phyloP scores from a whole-genome alignment of 345 rosid species.

The Populus alba region DNA sequence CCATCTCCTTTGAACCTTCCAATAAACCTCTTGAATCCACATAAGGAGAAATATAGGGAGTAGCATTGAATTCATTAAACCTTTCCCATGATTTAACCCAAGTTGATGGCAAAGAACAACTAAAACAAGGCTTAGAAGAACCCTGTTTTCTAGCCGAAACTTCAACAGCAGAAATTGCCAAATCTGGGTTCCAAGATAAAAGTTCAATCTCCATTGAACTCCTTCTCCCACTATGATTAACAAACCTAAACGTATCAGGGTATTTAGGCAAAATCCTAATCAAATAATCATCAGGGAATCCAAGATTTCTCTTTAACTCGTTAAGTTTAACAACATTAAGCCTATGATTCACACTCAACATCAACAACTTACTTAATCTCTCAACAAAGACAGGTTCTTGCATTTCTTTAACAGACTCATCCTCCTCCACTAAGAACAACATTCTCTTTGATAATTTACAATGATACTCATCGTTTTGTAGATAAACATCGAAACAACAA shows the following conservation, averaged over 20 bases:
- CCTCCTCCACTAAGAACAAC: constrained; percentile 76
- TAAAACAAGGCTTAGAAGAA: constrained; percentile 51
- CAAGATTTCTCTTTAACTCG: constrained; percentile 68
- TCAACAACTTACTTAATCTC: constrained; percentile 67
- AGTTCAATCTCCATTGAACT: constrained; percentile 94
- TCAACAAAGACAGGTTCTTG: constrained; percentile 59
- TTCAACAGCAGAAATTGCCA: constrained; percentile 74
- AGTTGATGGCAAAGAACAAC: constrained; percentile 62
- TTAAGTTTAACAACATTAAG: constrained; percentile 71
- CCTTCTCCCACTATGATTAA: constrained; percentile 72
- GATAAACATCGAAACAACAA: constrained; percentile 72
- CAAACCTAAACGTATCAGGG: constrained; percentile 52
- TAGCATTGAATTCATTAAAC: constrained; percentile 64
- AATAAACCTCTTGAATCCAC: constrained; percentile 31
- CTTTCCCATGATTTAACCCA: constrained; percentile 79
- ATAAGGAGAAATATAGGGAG: constrained; percentile 79
- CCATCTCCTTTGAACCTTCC: constrained; percentile 68
- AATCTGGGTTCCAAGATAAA: constrained; percentile 60
- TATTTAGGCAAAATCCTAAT: constrained; percentile 69
- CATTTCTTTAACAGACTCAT: constrained; percentile 58
- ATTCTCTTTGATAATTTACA: constrained; percentile 66
- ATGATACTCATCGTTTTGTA: constrained; percentile 57
- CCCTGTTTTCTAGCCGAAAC: constrained; percentile 48
- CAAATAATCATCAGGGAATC: constrained; percentile 80
- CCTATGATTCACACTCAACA: constrained; percentile 75